phyloP scores from a whole-genome alignment of 1,284 basidiomycete species.

The Athelia psychrophila region DNA sequence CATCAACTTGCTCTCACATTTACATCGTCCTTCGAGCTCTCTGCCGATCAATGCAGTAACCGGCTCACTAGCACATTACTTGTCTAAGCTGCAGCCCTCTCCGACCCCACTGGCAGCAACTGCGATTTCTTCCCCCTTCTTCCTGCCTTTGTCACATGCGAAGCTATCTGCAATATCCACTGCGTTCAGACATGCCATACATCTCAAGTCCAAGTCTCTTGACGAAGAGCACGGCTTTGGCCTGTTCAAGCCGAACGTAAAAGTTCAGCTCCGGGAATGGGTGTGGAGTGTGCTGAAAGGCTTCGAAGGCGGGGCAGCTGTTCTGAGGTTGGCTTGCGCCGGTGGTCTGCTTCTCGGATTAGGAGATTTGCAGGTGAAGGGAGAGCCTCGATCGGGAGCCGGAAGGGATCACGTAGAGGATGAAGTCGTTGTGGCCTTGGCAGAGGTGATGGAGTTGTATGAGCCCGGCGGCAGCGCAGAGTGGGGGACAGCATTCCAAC shows the following conservation, averaged over 20 bases:
- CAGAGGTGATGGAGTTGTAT: constrained; percentile 69
- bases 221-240: constrained; percentile 27
- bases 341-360: constrained; percentile 64
- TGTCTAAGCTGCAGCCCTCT: constrained; percentile 44
- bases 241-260: constrained; percentile 43
- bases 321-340: constrained; percentile 56
- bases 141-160: constrained; percentile 44
- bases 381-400: constrained; percentile 17
- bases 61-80: constrained; percentile 60
- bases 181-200: constrained; percentile 62
- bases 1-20: constrained; percentile 51
- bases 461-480: constrained; percentile 28
- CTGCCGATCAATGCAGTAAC: constrained; percentile 53
- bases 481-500: constrained; percentile 69
- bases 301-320: constrained; percentile 57
- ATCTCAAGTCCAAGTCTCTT: constrained; percentile 46
- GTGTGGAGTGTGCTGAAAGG: constrained; percentile 55
- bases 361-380: constrained; percentile 44
- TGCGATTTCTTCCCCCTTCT: constrained; percentile 59
- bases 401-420: constrained; percentile 51
- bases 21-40: constrained; percentile 46
- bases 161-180: constrained; percentile 52
- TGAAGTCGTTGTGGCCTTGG: constrained; percentile 62
- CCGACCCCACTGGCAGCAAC: constrained; percentile 68
- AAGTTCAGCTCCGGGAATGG: constrained; percentile 49